phyloP scores from a whole-genome alignment of 345 rosid genomes.

The Boechera stricta region DNA sequence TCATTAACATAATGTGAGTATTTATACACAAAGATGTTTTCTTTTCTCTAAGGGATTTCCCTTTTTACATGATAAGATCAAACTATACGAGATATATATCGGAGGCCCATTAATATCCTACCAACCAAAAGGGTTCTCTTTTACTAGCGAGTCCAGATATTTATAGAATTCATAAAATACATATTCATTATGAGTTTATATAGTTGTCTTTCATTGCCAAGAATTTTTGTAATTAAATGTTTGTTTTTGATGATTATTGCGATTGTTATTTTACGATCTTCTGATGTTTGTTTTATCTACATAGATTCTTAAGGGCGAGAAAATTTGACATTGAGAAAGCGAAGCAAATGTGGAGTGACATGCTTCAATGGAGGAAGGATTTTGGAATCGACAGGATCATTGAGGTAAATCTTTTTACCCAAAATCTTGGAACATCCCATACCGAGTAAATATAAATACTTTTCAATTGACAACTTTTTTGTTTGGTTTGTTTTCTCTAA shows the following conservation, averaged over 20 bases:
- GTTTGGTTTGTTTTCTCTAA: not conserved
- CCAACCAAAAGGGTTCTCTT: not conserved
- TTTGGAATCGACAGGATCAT: conserved; percentile 79
- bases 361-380: conserved; percentile 95
- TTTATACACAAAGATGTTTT: no score
- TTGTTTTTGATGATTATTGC: not conserved
- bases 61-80: no score
- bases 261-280: not conserved
- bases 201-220: not conserved
- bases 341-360: conserved; percentile 97
- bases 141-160: no score
- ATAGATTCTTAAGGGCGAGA: conserved; percentile 91
- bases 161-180: no score
- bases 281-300: not conserved
- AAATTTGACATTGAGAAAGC: conserved; percentile 90
- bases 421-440: conserved; percentile 18
- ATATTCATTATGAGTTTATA: no score
- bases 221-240: not conserved
- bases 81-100: no score
- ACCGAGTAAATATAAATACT: not conserved
- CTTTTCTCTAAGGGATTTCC: no score
- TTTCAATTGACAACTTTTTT: not conserved
- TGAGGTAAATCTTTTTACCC: conserved; percentile 55
- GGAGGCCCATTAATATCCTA: not conserved
- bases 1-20: no score